Evolutionary conservation across 495 filamentous ascomycete genomes (phyloP), one percentile per base, ranked within the genome.

Genomic region (Aspergillus baeticus): DNA sequence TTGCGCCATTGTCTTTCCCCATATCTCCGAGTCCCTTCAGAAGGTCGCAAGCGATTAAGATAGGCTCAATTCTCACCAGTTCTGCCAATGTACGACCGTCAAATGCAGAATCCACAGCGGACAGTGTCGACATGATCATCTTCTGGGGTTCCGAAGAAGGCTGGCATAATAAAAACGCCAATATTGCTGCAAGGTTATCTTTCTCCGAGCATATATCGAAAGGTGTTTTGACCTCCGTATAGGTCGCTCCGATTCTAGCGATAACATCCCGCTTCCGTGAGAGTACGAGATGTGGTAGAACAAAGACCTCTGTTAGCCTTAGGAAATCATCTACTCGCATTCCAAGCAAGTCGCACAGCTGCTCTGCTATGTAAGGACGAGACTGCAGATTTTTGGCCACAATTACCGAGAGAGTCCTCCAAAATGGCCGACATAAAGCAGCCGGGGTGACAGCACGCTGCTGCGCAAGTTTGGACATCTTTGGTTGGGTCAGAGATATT

Each of bases 221-320:
- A 7, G 80, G 73, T 10, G 76, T 72, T 59, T 86, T 83, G 10
- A 75, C 68, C 26, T 84, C 81, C 18, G 82, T 82, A 50, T 87
- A 83, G 49, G 87, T 89, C 48, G 88, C 79, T 11, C 91, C 88
- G 54, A 99, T 88, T 53, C 84, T 84, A 62, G 86, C 77, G 50
- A 99, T 84, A 14, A 96, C 81, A 57, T 96, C 90, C 45, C 77
- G 75, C 54, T 88, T 86, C 64, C 88, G 86, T 5, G 79, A 83
- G 23, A 96, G 73, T 6, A 98, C 89, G 39, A 99, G 77, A 68
- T 87, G 90, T 6, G 94, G 95, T 11, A 99, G 69, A 3, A 91
- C 91, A 64, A 91, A 80, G 10, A 80, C 77, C 66, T 97, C 91
- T n/a, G 91, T 88, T 26, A 82, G 63, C n/a, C 84, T 69, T 21